Percentiles rank a stretch among this genome's conserved stretches.
Conservation (phyloP, 495 filamentous ascomycete species). For the Lophiostoma macrostomum region DNA sequence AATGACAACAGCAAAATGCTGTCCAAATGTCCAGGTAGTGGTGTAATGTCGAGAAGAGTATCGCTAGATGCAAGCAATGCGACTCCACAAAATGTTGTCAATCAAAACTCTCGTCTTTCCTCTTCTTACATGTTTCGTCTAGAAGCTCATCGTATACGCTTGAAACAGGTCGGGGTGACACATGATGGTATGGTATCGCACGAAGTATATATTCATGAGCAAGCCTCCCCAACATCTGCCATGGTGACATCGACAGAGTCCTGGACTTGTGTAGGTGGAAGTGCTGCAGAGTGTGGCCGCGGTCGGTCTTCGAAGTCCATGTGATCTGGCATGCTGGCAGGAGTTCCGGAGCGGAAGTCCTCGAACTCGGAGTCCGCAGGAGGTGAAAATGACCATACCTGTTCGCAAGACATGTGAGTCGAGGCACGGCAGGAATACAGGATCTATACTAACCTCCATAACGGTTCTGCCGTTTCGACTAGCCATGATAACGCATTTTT, state of each 20-base stretch:
- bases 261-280: neutral
- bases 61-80: too few relatives aligned
- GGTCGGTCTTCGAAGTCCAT: constrained; percentile 18
- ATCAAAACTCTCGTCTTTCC: too few relatives aligned
- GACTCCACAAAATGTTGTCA: too few relatives aligned
- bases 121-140: too few relatives aligned
- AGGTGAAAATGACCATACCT: constrained; percentile 92
- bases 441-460: constrained; percentile 75
- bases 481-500: constrained; percentile 96
- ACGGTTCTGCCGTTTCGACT: constrained; percentile 76
- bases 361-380: constrained; percentile 61
- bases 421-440: neutral
- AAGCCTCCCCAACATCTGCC: constrained; percentile 19
- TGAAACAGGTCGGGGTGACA: too few relatives aligned
- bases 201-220: neutral
- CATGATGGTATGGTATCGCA: too few relatives aligned
- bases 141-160: too few relatives aligned
- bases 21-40: too few relatives aligned
- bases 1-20: too few relatives aligned
- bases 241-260: constrained; percentile 29
- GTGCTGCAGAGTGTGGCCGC: constrained; percentile 3
- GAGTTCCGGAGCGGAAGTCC: constrained; percentile 29
- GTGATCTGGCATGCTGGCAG: constrained; percentile 34
- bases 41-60: too few relatives aligned
- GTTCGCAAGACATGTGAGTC: neutral